These are phyloP conservation scores for Ophiosphaerella korrae DNA, from an alignment of 2,329 filamentous ascomycete genomes.

Conservation along the genomic window DNA sequence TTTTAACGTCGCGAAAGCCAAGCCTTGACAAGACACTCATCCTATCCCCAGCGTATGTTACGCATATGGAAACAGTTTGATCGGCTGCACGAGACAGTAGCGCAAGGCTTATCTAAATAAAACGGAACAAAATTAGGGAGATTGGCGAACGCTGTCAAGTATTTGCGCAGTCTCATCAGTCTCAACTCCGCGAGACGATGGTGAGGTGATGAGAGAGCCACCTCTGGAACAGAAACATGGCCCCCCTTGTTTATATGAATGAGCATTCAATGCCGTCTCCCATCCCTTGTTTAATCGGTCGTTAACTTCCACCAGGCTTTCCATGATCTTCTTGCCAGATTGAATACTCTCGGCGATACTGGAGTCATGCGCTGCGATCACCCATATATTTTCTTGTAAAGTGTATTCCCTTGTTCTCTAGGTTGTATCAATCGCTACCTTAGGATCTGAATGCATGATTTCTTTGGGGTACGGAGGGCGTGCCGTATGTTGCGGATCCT, in stretches of 20 bases:
- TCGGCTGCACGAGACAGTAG: no score
- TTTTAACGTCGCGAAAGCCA: slow-evolving; percentile 26
- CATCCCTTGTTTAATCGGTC: slow-evolving; percentile 31
- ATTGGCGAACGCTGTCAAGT: no score
- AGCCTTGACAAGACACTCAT: slow-evolving; percentile 1
- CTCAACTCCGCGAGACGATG: no score
- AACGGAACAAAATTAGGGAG: no score
- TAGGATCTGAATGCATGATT: slow-evolving; percentile 37
- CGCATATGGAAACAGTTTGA: no score
- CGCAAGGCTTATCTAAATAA: no score
- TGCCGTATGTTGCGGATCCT: slow-evolving; percentile 34
- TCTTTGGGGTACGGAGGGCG: slow-evolving; percentile 34
- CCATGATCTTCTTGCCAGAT: slow-evolving; percentile 25
- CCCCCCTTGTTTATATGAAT: no score
- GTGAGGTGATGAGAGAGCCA: no score
- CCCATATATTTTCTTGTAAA: slow-evolving; percentile 33
- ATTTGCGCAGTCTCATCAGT: no score
- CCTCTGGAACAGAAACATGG: no score
- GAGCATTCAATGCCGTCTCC: slow-evolving; percentile 19
- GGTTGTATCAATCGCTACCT: slow-evolving; percentile 34
- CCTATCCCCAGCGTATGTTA: no score
- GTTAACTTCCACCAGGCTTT: slow-evolving; percentile 31
- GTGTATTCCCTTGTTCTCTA: slow-evolving; percentile 27
- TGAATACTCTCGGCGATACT: slow-evolving; percentile 31
- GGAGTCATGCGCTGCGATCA: slow-evolving; percentile 40